Evolutionary conservation across 768 basidiomycete genomes (phyloP).

Genomic region (Boletellus ananiceps): DNA sequence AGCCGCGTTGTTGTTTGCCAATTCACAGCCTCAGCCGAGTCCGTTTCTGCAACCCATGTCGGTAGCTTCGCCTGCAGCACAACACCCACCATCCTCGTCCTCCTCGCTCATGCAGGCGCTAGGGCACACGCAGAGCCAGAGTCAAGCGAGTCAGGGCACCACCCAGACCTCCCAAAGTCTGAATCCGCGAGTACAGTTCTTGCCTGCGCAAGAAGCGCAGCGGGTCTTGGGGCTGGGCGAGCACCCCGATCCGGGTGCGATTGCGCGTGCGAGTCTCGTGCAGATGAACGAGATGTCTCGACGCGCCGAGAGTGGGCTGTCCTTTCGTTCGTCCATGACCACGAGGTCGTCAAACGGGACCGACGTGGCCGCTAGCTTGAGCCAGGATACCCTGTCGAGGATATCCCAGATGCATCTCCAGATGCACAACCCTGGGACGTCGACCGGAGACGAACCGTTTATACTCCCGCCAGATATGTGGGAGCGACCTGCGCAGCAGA

Average conservation of each 20-base stretch:
- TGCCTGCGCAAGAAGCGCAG: constrained; percentile 55
- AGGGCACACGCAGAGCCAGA: constrained; percentile 13
- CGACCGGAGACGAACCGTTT: constrained; percentile 27
- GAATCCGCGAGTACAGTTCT: constrained; percentile 36
- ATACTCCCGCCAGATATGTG: constrained; percentile 23
- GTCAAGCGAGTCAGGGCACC: constrained; percentile 1
- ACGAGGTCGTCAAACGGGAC: constrained; percentile 16
- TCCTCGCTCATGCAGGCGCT: constrained; percentile 26
- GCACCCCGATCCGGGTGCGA: constrained; percentile 47
- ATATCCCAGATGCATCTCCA: constrained; percentile 49
- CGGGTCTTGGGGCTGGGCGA: constrained; percentile 38
- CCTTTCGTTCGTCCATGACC: constrained; percentile 25
- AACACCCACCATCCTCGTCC: constrained; percentile 13
- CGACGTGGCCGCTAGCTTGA: constrained; percentile 8
- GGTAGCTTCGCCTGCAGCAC: constrained; percentile 16
- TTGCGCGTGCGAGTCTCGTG: constrained; percentile 64
- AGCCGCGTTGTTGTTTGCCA: constrained; percentile 16
- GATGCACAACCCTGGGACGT: constrained; percentile 29
- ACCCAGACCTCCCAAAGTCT: constrained; percentile 4
- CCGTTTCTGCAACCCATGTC: constrained; percentile 26
- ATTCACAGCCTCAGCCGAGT: constrained; percentile 25
- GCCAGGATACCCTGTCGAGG: constrained; percentile 47
- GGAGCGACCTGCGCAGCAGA: constrained; percentile 25
- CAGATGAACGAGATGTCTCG: constrained; percentile 79
- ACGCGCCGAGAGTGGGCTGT: constrained; percentile 42